A percentile compares a stretch with the other conserved stretches of the same genome.
phyloP scores from a whole-genome alignment of 352 stramenopile species.

The Globisporangium splendens region DNA sequence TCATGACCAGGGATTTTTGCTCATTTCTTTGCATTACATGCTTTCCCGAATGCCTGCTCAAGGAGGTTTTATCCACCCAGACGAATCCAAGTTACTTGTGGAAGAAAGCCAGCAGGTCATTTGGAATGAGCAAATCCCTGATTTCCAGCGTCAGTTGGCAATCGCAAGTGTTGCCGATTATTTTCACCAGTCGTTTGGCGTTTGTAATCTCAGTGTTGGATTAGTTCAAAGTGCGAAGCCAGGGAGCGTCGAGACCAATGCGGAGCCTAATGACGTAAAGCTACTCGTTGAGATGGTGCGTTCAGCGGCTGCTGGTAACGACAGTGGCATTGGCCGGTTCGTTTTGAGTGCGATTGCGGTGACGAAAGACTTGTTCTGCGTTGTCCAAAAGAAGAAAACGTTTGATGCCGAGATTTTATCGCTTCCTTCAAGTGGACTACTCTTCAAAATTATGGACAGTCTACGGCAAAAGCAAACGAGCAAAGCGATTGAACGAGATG shows the following conservation, averaged over 20 bases:
- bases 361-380: conserved; percentile 25
- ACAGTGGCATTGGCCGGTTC: conserved; percentile 10
- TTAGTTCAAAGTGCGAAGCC: neutral
- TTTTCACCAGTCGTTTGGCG: conserved; percentile 15
- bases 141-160: neutral
- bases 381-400: conserved; percentile 45
- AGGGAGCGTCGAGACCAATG: conserved; percentile 3
- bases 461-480: conserved; percentile 21
- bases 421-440: conserved; percentile 23
- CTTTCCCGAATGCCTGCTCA: conserved; percentile 13
- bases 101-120: neutral
- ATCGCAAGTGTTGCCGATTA: conserved; percentile 8
- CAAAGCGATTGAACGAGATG: neutral
- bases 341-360: conserved; percentile 33
- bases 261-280: conserved; percentile 13
- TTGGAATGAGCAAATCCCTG: neutral
- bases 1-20: conserved; percentile 16
- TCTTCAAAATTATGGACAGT: conserved; percentile 31
- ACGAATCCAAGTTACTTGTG: conserved; percentile 1
- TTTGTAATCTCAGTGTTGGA: conserved; percentile 2
- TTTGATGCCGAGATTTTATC: conserved; percentile 39
- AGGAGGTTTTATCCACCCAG: conserved; percentile 2
- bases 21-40: conserved; percentile 25
- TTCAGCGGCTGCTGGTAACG: conserved; percentile 8
- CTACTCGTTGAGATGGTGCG: conserved; percentile 20